These are phyloP conservation scores for Trichosporon ovoides DNA, from an alignment of 1,284 basidiomycete genomes.

Conservation along the genomic window DNA sequence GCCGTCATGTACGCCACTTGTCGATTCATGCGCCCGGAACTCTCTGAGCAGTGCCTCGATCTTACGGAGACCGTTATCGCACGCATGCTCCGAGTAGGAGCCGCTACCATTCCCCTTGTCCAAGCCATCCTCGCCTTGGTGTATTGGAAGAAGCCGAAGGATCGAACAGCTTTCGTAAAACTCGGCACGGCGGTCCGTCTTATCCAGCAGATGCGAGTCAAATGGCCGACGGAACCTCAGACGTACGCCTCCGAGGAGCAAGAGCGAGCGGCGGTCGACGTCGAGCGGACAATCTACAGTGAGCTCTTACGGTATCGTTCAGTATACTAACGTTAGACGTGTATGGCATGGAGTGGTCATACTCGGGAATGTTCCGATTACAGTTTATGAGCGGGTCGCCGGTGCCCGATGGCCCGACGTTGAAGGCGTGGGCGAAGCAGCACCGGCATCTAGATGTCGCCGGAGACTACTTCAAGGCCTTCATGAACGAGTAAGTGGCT, in stretches of 20 bases:
- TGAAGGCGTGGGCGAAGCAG: background rate
- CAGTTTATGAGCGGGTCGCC: background rate
- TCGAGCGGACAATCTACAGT: slow-evolving; percentile 1
- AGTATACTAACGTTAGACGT: background rate
- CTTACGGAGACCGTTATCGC: slow-evolving; percentile 20
- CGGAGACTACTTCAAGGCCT: slow-evolving; percentile 3
- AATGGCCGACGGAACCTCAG: slow-evolving; percentile 5
- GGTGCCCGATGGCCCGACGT: background rate
- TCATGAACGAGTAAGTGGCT: background rate
- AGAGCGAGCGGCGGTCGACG: background rate
- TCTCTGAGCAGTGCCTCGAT: slow-evolving; percentile 14
- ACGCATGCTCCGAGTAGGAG: slow-evolving; percentile 11
- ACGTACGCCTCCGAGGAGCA: background rate
- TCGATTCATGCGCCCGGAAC: slow-evolving; percentile 20
- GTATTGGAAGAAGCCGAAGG: slow-evolving; percentile 18
- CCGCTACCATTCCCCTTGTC: slow-evolving; percentile 14
- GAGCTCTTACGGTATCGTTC: background rate
- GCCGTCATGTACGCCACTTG: slow-evolving; percentile 25
- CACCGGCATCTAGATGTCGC: background rate
- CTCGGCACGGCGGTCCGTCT: slow-evolving; percentile 25
- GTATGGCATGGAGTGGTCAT: slow-evolving; percentile 4
- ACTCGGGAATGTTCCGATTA: background rate
- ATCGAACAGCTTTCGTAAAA: slow-evolving; percentile 21
- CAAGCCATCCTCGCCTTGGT: slow-evolving; percentile 20
- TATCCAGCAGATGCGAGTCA: slow-evolving; percentile 21